Evolutionary conservation across 108 stramenopile genomes (phyloP), one percentile per base, ranked within the genome.

Genomic region (Conticribra weissflogii): DNA sequence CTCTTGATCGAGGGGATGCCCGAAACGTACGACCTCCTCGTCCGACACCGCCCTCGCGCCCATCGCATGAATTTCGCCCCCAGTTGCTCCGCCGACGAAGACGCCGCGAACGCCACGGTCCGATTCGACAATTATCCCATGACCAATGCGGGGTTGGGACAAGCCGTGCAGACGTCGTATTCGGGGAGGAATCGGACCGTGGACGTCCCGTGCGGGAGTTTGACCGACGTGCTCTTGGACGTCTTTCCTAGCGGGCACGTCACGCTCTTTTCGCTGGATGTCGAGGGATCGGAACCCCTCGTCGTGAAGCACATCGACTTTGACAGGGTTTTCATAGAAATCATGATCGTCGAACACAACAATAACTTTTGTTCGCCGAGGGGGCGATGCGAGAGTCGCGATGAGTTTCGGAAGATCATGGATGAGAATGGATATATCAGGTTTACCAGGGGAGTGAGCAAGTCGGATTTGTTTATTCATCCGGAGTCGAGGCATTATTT

Each of bases 211-310:
- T 84, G 79, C 51, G 83, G 68, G 19, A 32, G 33, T 15, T 51
- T 83, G 49, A 63, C 65, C 3, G 49, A 46, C 18, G 46, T 54
- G 2, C 58, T 84, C 3, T 2, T 50, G 21, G 69, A 80, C 7
- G 21, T 84, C 9, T 71, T 76, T 17, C 41, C 34, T 12, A 63
- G 59, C 0, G 27, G 54, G 5, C 36, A 41, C 12, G 29, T 75
- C 0, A 52, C 48, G 2, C 82, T 85, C 28, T 79, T 81, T 36
- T 82, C 81, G 1, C 53, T 85, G 73, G 84, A 85, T 63, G 84
- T 82, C 21, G 84, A 85, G 68, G 84, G 84, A 3, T 66, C 81
- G 0, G 84, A 85, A 54, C 31, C 45, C 16, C 33, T 49, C 19
- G 70, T 83, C 4, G 56, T 87, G 74, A 46, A 54, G 22, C 73